These are phyloP conservation scores for Sporisorium scitamineum DNA, from an alignment of 1,284 basidiomycete species.

Conservation along the genomic window DNA sequence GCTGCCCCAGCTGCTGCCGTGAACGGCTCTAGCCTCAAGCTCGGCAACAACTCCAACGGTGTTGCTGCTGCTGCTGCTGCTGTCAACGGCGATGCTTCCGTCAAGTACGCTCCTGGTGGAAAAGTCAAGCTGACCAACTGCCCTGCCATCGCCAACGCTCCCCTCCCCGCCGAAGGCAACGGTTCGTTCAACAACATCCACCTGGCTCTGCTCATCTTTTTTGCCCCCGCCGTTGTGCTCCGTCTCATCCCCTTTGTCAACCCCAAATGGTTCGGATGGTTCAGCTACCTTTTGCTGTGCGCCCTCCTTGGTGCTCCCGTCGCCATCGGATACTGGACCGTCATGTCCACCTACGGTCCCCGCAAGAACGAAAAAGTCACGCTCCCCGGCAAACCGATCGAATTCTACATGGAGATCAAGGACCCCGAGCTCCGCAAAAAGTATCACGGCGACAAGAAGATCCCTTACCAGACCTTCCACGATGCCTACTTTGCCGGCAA, in stretches of 20 bases:
- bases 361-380: constrained; percentile 87
- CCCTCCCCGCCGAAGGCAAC: constrained; percentile 68
- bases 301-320: constrained; percentile 81
- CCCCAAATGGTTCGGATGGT: constrained; percentile 66
- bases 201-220: constrained; percentile 76
- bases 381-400: constrained; percentile 80
- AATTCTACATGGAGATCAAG: constrained; percentile 90
- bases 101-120: constrained; percentile 61
- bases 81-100: constrained; percentile 16
- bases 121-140: constrained; percentile 68
- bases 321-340: constrained; percentile 87
- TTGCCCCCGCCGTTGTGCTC: constrained; percentile 64
- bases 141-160: constrained; percentile 64
- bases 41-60: constrained; percentile 18
- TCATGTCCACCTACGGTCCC: constrained; percentile 84
- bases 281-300: constrained; percentile 72
- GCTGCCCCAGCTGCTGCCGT: constrained; percentile 3
- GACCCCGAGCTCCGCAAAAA: constrained; percentile 82
- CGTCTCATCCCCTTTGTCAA: constrained; percentile 68
- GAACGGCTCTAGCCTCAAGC: constrained; percentile 34
- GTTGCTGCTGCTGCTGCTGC: constrained; percentile 1
- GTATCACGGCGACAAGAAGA: constrained; percentile 84
- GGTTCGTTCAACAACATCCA: constrained; percentile 73
- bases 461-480: constrained; percentile 97
- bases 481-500: constrained; percentile 98